phyloP scores from a whole-genome alignment of 2,329 filamentous ascomycete species.

The Penicillium paneum region DNA sequence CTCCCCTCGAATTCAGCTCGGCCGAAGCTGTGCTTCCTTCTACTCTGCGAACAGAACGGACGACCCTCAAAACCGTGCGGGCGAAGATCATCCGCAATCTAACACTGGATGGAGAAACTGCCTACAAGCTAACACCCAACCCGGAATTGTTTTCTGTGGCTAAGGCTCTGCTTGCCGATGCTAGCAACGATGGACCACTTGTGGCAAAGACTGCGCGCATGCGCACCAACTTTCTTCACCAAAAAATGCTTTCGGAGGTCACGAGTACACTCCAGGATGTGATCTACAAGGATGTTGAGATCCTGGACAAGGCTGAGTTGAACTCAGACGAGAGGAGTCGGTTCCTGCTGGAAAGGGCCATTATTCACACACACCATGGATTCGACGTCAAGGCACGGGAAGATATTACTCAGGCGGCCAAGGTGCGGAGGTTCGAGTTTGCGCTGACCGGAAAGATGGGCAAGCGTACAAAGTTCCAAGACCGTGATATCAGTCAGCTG shows the following conservation, averaged over 20 bases:
- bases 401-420: constrained; percentile 66
- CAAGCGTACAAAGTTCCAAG: constrained; percentile 52
- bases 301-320: constrained; percentile 45
- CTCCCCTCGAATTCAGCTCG: constrained; percentile 63
- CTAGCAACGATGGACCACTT: constrained; percentile 40
- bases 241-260: constrained; percentile 63
- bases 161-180: constrained; percentile 55
- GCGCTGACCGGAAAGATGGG: constrained; percentile 81
- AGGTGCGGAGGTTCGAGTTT: constrained; percentile 70
- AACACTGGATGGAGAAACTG: constrained; percentile 77
- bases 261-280: constrained; percentile 57
- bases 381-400: constrained; percentile 71
- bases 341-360: constrained; percentile 77
- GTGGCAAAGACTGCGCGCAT: constrained; percentile 60
- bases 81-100: constrained; percentile 66
- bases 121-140: constrained; percentile 78
- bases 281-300: constrained; percentile 59
- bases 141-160: constrained; percentile 82
- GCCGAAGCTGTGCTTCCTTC: constrained; percentile 50
- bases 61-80: constrained; percentile 48
- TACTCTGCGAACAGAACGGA: constrained; percentile 35
- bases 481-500: constrained; percentile 67
- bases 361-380: constrained; percentile 79
- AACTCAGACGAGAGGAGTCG: constrained; percentile 56
- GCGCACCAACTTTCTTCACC: constrained; percentile 70